Conservation (phyloP, 164 flowering plant genomes). For the Sextonia rubra region DNA sequence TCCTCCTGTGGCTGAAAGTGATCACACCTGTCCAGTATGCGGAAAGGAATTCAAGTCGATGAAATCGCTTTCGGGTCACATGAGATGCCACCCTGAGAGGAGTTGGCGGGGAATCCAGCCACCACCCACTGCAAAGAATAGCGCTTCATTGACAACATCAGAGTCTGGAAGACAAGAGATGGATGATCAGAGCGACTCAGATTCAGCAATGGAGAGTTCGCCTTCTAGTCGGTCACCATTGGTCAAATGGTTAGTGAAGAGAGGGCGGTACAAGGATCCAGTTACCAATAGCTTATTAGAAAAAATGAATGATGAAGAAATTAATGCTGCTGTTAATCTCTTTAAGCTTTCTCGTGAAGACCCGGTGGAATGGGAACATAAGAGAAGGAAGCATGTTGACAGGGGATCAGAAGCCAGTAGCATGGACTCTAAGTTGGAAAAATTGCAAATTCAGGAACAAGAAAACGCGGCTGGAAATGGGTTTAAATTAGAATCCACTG, state of each 20-base stretch:
- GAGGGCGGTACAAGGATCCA: constrained; percentile 26
- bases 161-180: background rate
- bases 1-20: background rate
- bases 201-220: background rate
- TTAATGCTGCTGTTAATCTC: background rate
- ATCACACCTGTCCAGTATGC: constrained; percentile 34
- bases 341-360: background rate
- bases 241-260: constrained; percentile 33
- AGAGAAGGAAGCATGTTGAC: background rate
- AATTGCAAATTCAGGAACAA: no score
- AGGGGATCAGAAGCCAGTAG: background rate
- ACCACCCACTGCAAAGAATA: constrained; percentile 23
- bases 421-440: background rate
- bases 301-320: background rate
- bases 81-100: constrained; percentile 75
- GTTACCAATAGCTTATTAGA: background rate
- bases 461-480: no score
- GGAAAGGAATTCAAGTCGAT: constrained; percentile 38
- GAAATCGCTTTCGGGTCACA: constrained; percentile 69
- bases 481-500: no score
- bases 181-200: constrained; percentile 14
- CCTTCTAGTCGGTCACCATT: background rate
- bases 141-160: constrained; percentile 17
- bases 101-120: constrained; percentile 54
- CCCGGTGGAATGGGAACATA: background rate